Evolutionary conservation across 192 early-diverging fungal species (phyloP).

Genomic region (Umbelopsis vinacea): DNA sequence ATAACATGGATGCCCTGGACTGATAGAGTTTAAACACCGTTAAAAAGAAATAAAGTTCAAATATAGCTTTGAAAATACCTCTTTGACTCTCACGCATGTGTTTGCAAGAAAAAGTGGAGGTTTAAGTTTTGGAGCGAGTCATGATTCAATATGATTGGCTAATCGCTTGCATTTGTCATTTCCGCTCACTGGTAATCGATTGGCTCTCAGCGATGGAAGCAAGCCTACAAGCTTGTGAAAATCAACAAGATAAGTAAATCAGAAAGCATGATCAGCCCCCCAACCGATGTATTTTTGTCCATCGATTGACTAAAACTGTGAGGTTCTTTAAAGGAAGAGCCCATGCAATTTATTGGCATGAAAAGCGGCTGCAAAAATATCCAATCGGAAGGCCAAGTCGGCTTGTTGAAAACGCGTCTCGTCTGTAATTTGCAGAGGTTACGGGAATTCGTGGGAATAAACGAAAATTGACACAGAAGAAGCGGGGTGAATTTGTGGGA

Average conservation of each 20-base stretch:
- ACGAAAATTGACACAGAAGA: slow-evolving; percentile 14
- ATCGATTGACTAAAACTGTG: not conserved
- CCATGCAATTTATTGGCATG: not conserved
- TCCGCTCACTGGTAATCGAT: not conserved
- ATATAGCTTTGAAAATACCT: not conserved
- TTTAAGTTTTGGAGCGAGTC: not conserved
- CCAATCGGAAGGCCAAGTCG: slow-evolving; percentile 5
- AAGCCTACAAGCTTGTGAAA: slow-evolving; percentile 17
- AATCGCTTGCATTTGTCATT: not conserved
- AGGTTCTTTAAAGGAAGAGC: not conserved
- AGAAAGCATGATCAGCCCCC: slow-evolving; percentile 1
- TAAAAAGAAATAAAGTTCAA: not conserved
- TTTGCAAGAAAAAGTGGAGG: not conserved
- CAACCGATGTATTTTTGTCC: not conserved
- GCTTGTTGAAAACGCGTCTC: not conserved
- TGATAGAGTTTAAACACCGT: not conserved
- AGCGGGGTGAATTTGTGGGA: slow-evolving; percentile 18
- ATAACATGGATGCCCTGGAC: slow-evolving; percentile 17
- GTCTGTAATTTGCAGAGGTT: slow-evolving; percentile 11
- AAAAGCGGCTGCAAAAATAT: not conserved
- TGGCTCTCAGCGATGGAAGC: slow-evolving; percentile 15
- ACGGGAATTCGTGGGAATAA: slow-evolving; percentile 22
- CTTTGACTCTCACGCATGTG: slow-evolving; percentile 13
- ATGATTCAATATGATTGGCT: slow-evolving; percentile 4
- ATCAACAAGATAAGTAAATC: slow-evolving; percentile 12